Evolutionary conservation across 805 yeast species (phyloP).

Genomic region (Cyberlindnera xylosilytica): DNA sequence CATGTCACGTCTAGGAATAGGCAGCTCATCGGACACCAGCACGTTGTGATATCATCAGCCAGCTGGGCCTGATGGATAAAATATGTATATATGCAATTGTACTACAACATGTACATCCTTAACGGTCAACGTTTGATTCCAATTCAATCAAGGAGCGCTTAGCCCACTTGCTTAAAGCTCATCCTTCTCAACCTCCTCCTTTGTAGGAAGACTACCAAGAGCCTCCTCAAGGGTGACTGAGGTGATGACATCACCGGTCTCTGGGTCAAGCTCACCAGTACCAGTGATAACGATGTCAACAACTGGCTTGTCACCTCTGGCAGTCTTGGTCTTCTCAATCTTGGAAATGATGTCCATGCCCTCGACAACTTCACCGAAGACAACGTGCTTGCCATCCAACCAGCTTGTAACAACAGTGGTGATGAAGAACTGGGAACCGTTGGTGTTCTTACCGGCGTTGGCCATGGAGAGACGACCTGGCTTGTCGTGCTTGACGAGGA

Average conservation of each 20-base stretch:
- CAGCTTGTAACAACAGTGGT: slow-evolving; percentile 88
- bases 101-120: no score
- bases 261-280: slow-evolving; percentile 62
- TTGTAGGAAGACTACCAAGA: slow-evolving; percentile 13
- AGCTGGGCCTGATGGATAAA: no score
- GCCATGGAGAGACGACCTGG: slow-evolving; percentile 77
- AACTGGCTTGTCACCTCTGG: slow-evolving; percentile 68
- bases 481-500: slow-evolving; percentile 61
- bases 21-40: no score
- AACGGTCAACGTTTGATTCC: no score
- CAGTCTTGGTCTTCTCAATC: slow-evolving; percentile 72
- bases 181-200: slow-evolving; percentile 28
- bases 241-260: slow-evolving; percentile 26
- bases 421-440: slow-evolving; percentile 94
- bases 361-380: slow-evolving; percentile 88
- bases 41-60: no score
- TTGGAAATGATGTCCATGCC: slow-evolving; percentile 80
- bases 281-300: slow-evolving; percentile 61
- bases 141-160: no score
- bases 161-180: slow-evolving; percentile 28
- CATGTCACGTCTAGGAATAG: no score
- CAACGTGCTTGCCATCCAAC: slow-evolving; percentile 95
- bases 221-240: slow-evolving; percentile 20
- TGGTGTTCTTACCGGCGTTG: slow-evolving; percentile 74
- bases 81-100: no score